phyloP scores from a whole-genome alignment of 1,284 basidiomycete species.

The Leucocoprinus gongylophorus region DNA sequence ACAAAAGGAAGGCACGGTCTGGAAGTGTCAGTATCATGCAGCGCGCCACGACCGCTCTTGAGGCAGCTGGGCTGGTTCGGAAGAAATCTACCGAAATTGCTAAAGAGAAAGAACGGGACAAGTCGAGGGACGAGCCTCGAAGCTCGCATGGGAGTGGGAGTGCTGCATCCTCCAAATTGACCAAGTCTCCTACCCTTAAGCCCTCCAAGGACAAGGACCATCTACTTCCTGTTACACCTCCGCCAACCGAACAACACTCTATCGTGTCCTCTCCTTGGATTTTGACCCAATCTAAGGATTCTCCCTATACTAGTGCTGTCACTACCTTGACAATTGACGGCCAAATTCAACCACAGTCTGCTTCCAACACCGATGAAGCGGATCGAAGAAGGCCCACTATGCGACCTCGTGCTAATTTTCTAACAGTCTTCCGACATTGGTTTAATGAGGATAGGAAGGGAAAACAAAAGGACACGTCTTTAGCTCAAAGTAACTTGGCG shows the following conservation, averaged over 20 bases:
- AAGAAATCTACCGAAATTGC: conserved; percentile 75
- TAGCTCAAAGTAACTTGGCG: conserved; percentile 10
- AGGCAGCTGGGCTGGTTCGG: conserved; percentile 70
- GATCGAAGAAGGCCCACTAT: conserved; percentile 25
- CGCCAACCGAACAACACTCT: conserved; percentile 37
- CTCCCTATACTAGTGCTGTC: conserved; percentile 10
- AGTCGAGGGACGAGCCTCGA: conserved; percentile 50
- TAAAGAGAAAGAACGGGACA: conserved; percentile 45
- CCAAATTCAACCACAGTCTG: conserved; percentile 40
- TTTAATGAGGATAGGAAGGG: conserved; percentile 76
- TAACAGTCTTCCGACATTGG: conserved; percentile 71
- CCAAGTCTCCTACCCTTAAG: conserved; percentile 62
- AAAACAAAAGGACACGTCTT: conserved; percentile 51
- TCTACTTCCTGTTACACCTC: conserved; percentile 43
- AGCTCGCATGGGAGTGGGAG: conserved; percentile 59
- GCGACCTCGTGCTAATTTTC: conserved; percentile 61
- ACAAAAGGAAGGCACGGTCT: conserved; percentile 62
- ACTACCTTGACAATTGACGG: conserved; percentile 44
- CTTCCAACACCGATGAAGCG: conserved; percentile 43
- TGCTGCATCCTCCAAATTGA: conserved; percentile 48
- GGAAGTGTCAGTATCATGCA: conserved; percentile 93
- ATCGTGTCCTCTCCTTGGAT: conserved; percentile 62
- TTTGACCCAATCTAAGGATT: conserved; percentile 42
- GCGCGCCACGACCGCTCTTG: conserved; percentile 82
- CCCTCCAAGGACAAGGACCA: conserved; percentile 42